phyloP scores from a whole-genome alignment of 345 rosid genomes.

The Aurinia saxatilis region DNA sequence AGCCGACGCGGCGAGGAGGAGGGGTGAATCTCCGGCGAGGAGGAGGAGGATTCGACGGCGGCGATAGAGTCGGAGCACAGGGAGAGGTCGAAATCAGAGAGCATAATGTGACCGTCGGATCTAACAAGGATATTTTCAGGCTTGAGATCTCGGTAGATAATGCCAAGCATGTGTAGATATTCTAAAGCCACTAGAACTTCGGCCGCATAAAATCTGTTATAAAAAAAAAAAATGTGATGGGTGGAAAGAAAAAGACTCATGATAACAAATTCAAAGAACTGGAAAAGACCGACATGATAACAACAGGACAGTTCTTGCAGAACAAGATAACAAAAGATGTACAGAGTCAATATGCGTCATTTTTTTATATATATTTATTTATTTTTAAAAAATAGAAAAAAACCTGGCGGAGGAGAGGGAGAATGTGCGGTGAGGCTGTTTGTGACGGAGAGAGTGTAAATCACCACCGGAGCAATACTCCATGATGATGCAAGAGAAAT shows the following conservation, averaged over 20 bases:
- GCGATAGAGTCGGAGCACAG: conserved; percentile 75
- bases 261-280: conserved; percentile 18
- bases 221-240: background rate
- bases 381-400: background rate
- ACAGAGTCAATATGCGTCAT: conserved; percentile 23
- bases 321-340: conserved; percentile 38
- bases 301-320: conserved; percentile 27
- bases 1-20: conserved; percentile 22
- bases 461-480: conserved; percentile 96
- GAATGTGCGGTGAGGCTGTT: conserved; percentile 55
- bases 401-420: conserved; percentile 74
- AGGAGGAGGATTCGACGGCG: conserved; percentile 66
- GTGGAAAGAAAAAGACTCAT: conserved; percentile 1
- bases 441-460: conserved; percentile 71
- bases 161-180: conserved; percentile 93
- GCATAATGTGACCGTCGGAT: conserved; percentile 98
- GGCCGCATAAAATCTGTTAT: conserved; percentile 77
- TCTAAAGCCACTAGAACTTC: conserved; percentile 89
- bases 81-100: conserved; percentile 90
- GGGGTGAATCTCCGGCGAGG: conserved; percentile 35
- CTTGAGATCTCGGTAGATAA: conserved; percentile 90
- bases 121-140: conserved; percentile 88
- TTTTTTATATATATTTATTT: background rate
- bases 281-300: conserved; percentile 39
- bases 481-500: conserved; percentile 88